phyloP scores from a whole-genome alignment of 768 basidiomycete genomes.

The Lactarius pseudohatsudake region DNA sequence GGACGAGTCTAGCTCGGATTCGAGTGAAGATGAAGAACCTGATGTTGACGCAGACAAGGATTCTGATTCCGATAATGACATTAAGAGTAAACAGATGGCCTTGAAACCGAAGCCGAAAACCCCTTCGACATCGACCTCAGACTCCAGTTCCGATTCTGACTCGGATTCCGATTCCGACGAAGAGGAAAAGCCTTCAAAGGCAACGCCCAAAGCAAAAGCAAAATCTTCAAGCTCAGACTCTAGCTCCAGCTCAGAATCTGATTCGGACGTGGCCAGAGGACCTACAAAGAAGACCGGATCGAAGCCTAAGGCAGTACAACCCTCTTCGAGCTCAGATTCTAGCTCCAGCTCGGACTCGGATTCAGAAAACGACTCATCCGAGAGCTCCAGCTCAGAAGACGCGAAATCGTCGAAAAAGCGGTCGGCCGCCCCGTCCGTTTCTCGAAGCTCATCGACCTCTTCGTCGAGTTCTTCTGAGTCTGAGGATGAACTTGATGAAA shows the following conservation, averaged over 20 bases:
- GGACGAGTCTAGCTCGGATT: constrained; percentile 28
- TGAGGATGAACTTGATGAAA: constrained; percentile 20
- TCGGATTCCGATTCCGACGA: constrained; percentile 17
- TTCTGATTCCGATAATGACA: background rate
- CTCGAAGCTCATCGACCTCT: constrained; percentile 23
- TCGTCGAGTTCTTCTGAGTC: constrained; percentile 30
- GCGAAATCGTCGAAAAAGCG: constrained; percentile 15
- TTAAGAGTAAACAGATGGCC: constrained; percentile 1
- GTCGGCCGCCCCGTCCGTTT: background rate
- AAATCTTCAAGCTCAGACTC: constrained; percentile 8
- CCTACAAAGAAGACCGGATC: constrained; percentile 14
- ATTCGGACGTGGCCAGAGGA: background rate
- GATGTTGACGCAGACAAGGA: constrained; percentile 7
- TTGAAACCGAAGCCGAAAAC: constrained; percentile 6
- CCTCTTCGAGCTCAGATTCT: constrained; percentile 31
- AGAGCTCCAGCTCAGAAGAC: constrained; percentile 13
- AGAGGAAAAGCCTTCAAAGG: constrained; percentile 28
- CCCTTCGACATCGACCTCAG: constrained; percentile 16
- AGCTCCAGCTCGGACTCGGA: constrained; percentile 36
- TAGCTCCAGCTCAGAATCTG: constrained; percentile 21
- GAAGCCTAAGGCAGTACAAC: constrained; percentile 12
- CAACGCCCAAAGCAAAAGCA: constrained; percentile 6
- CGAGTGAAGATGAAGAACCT: constrained; percentile 11
- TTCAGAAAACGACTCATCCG: constrained; percentile 28
- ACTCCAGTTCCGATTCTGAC: constrained; percentile 29